Evolutionary conservation across 331 rosid species (phyloP), one percentile per base, ranked within the genome.

Genomic region (Erythrophleum ivorense): DNA sequence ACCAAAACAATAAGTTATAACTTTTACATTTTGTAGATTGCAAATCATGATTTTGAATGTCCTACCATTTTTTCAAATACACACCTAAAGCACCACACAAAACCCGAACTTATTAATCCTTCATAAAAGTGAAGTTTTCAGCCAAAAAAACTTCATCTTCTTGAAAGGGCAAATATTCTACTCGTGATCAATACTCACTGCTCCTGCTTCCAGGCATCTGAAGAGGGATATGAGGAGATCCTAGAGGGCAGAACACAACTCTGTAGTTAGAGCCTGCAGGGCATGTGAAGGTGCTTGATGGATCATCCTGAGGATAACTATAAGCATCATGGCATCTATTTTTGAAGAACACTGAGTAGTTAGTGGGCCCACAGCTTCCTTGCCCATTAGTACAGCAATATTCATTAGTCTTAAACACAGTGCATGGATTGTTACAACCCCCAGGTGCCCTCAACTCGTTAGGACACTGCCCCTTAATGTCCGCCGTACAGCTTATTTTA

Each of bases 401-500:
- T 13, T 84, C 66, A 34, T 93, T 65, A 1, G 89, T 87, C 9
- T 83, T 78, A 40, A 81, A 94, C 12, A 87, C 89, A 0, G 97
- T 87, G 33, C 98, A 91, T 0, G 97, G 89, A 6, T 92, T 90
- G 71, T 92, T 89, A 62, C 95, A 94, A 0, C 98, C 94, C 0
- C 90, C 90, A 0, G 76, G 68, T 2, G 86, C 71, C 78, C 77
- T 85, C 38, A 92, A 4, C 21, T 80, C 70, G 0, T 19, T n/a
- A 0, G 92, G 95, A 29, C 98, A 94, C 83, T 92, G 92, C 0
- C 90, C 91, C 0, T 89, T 89, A 48, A 90, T 88, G 40, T 92
- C 90, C 0, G 87, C 91, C 0, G 84, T 85, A 77, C 94, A 90
- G 14, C 84, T 58, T 6, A 87, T 52, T 31, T 85, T 88, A 3